phyloP scores from a whole-genome alignment of 352 stramenopile genomes.

The Pythium aphanidermatum region DNA sequence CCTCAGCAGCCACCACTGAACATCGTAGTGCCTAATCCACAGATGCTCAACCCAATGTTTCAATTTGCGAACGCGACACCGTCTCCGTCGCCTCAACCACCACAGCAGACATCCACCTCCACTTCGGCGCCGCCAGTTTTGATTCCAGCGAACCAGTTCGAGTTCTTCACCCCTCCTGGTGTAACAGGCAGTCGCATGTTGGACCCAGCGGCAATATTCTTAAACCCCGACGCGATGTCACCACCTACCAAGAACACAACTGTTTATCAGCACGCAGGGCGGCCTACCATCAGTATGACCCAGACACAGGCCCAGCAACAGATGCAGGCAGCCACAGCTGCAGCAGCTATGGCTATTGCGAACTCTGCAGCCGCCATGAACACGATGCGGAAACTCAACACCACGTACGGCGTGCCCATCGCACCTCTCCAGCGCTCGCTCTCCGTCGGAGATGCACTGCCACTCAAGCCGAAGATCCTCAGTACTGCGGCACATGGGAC shows the following conservation, averaged over 20 bases:
- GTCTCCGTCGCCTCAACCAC: slow-evolving; percentile 1
- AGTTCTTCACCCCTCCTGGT: slow-evolving; percentile 61
- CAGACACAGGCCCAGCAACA: slow-evolving; percentile 22
- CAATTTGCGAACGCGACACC: slow-evolving; percentile 7
- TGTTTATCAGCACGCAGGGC: slow-evolving; percentile 20
- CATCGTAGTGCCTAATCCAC: slow-evolving; percentile 31
- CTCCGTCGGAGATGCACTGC: slow-evolving; percentile 16
- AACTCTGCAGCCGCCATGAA: slow-evolving; percentile 49
- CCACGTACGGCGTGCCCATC: slow-evolving; percentile 43
- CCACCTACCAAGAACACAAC: slow-evolving; percentile 28
- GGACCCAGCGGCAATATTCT: slow-evolving; percentile 29
- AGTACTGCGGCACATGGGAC: slow-evolving; percentile 18
- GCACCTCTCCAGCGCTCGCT: slow-evolving; percentile 35
- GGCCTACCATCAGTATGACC: slow-evolving; percentile 4
- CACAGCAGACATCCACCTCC: neutral
- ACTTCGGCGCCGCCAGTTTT: slow-evolving; percentile 1
- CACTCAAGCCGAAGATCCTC: slow-evolving; percentile 39
- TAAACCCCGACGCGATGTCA: slow-evolving; percentile 35
- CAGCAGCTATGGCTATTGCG: slow-evolving; percentile 41
- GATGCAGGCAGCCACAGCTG: slow-evolving; percentile 28
- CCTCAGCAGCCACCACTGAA: slow-evolving; percentile 6
- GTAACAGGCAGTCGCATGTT: slow-evolving; percentile 29
- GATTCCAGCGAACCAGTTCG: slow-evolving; percentile 19
- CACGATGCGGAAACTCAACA: slow-evolving; percentile 50
- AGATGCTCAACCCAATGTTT: slow-evolving; percentile 26